phyloP scores from a whole-genome alignment of 2,329 filamentous ascomycete species.

The Bretziella fagacearum region DNA sequence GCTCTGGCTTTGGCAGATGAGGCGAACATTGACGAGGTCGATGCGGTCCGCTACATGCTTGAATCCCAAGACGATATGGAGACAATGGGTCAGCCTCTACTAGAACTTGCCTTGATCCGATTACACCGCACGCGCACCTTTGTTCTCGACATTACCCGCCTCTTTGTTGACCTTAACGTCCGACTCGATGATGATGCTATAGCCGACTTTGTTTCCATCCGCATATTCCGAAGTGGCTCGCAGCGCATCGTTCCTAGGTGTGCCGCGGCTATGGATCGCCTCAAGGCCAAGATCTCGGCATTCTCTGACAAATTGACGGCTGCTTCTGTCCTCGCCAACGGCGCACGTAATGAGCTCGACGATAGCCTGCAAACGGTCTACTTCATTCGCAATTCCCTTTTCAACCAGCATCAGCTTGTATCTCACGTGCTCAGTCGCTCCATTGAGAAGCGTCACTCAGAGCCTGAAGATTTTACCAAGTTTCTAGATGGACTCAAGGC shows the following conservation, averaged over 20 bases:
- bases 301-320: constrained; percentile 62
- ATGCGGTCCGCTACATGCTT: constrained; percentile 61
- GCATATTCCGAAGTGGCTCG: constrained; percentile 35
- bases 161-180: constrained; percentile 53
- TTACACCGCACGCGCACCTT: constrained; percentile 78
- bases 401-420: constrained; percentile 78
- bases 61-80: constrained; percentile 53
- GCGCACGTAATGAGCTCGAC: constrained; percentile 30
- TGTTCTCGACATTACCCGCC: constrained; percentile 65
- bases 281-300: constrained; percentile 60
- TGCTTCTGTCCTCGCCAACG: constrained; percentile 55
- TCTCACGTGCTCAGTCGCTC: constrained; percentile 64
- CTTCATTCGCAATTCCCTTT: constrained; percentile 62
- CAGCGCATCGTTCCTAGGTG: constrained; percentile 57
- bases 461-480: constrained; percentile 52
- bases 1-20: constrained; percentile 71
- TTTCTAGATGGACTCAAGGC: constrained; percentile 53
- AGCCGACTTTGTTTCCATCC: constrained; percentile 37
- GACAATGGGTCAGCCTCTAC: constrained; percentile 51
- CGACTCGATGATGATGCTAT: constrained; percentile 24
- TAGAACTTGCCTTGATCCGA: constrained; percentile 66
- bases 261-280: constrained; percentile 55
- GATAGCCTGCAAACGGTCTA: constrained; percentile 64
- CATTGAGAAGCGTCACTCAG: constrained; percentile 57
- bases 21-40: constrained; percentile 75